Evolutionary conservation across 352 stramenopile species (phyloP).

Genomic region (Pythium oligandrum): DNA sequence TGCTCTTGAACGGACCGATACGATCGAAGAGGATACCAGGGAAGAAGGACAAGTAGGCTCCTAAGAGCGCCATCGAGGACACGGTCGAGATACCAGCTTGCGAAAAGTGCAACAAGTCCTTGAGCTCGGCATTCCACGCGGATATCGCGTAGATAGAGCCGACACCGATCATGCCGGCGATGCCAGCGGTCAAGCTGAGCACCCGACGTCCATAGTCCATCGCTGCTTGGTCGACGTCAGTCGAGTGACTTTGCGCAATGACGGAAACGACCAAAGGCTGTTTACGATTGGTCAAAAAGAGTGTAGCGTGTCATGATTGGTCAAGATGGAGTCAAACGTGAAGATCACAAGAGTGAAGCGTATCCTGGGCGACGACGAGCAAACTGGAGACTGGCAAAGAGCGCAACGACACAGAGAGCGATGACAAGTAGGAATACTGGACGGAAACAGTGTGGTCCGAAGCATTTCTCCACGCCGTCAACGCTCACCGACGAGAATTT

Average conservation of each 20-base stretch:
- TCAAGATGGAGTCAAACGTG: background rate
- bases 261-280: too few species aligned
- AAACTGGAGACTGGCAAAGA: slow-evolving; percentile 53
- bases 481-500: slow-evolving; percentile 24
- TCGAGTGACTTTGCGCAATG: too few species aligned
- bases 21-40: slow-evolving; percentile 68
- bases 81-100: slow-evolving; percentile 71
- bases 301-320: background rate
- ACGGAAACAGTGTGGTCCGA: slow-evolving; percentile 51
- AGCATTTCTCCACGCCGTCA: slow-evolving; percentile 46
- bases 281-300: background rate
- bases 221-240: too few species aligned
- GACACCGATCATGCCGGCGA: slow-evolving; percentile 66
- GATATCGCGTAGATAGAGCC: slow-evolving; percentile 79
- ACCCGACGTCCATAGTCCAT: slow-evolving; percentile 13
- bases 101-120: slow-evolving; percentile 65
- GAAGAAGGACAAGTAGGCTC: slow-evolving; percentile 73
- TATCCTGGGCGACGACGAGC: slow-evolving; percentile 27
- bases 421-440: slow-evolving; percentile 61
- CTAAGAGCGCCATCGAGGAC: slow-evolving; percentile 68
- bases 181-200: slow-evolving; percentile 48
- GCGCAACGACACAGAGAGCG: slow-evolving; percentile 38
- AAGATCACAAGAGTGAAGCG: slow-evolving; percentile 2
- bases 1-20: slow-evolving; percentile 54
- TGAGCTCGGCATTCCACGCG: slow-evolving; percentile 81